These are phyloP conservation scores for Dipteronia dyeriana DNA, from an alignment of 345 rosid genomes.

Conservation along the genomic window DNA sequence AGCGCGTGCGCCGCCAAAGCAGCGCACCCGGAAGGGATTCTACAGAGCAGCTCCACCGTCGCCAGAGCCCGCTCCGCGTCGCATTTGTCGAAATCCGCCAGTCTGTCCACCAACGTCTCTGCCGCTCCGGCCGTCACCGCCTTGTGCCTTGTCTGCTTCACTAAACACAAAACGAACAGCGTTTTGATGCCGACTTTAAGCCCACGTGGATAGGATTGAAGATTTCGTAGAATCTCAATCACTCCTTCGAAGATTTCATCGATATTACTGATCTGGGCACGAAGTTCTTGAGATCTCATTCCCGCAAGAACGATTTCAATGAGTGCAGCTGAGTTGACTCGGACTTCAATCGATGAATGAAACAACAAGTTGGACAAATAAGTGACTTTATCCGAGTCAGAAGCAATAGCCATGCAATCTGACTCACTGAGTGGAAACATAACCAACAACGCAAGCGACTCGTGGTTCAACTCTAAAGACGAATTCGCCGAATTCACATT, in stretches of 20 bases:
- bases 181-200: conserved; percentile 74
- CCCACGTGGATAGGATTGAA: conserved; percentile 60
- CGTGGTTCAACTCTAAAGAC: conserved; percentile 50
- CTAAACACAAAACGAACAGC: conserved; percentile 81
- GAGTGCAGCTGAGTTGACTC: conserved; percentile 77
- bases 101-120: conserved; percentile 58
- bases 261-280: conserved; percentile 49
- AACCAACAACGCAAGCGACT: conserved; percentile 66
- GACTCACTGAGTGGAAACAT: conserved; percentile 65
- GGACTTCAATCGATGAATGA: conserved; percentile 61
- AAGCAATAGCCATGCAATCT: conserved; percentile 60
- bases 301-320: conserved; percentile 79
- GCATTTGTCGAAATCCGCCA: conserved; percentile 76
- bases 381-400: conserved; percentile 46
- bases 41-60: conserved; percentile 80
- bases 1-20: conserved; percentile 71
- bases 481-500: conserved; percentile 33
- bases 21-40: conserved; percentile 68
- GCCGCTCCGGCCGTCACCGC: conserved; percentile 84
- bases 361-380: conserved; percentile 53
- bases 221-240: conserved; percentile 53
- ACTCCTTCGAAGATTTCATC: conserved; percentile 77
- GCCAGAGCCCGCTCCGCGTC: conserved; percentile 90
- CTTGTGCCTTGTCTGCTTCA: conserved; percentile 71
- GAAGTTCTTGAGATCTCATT: conserved; percentile 62